Evolutionary conservation across 495 filamentous ascomycete genomes (phyloP), one percentile per base, ranked within the genome.

Genomic region (Xylaria scruposa): DNA sequence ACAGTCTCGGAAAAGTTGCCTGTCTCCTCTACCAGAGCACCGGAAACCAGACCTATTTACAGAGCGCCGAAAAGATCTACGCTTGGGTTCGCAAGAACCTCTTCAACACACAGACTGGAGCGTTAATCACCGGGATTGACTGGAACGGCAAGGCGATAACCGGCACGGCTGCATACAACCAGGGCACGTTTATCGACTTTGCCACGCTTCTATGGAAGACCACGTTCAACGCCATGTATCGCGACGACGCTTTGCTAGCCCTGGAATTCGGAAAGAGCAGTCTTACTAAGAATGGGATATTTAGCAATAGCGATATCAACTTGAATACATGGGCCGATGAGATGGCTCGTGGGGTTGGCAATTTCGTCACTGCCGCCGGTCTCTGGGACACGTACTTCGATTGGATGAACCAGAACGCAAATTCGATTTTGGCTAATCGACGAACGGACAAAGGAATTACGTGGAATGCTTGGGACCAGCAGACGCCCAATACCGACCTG

Each of bases 271-370:
- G 12, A 10, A 56, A 60, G 40, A 68, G 51, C 44, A 46, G 17
- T 13, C 29, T 68, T 12, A 73, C 73, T 29, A 36, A 13, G 19
- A 72, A 74, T 33, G 73, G 73, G 12, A 63, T 74, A 40, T 74
- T 74, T 63, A 74, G 63, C 70, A 74, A 73, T 65, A 21, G 12
- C 33, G n/a, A n/a, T 5, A 24, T 0, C 71, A 38, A 61, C 42
- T 49, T 73, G 4, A 73, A 74, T 33, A 74, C 73, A 46, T 74
- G 73, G 73, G 73, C 73, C 3, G 73, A 74, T 40, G 73, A 74
- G 54, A 38, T 74, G 63, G 73, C 73, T 10, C 73, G 73, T 42
- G 73, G 73, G 26, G 70, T 64, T 9, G 73, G 73, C 9, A 70
- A 72, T n/a, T 69, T 74, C 47, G 71, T 73, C 10, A 60, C 13